Conservation (phyloP, 352 stramenopile species). For the Phytopythium vexans region DNA sequence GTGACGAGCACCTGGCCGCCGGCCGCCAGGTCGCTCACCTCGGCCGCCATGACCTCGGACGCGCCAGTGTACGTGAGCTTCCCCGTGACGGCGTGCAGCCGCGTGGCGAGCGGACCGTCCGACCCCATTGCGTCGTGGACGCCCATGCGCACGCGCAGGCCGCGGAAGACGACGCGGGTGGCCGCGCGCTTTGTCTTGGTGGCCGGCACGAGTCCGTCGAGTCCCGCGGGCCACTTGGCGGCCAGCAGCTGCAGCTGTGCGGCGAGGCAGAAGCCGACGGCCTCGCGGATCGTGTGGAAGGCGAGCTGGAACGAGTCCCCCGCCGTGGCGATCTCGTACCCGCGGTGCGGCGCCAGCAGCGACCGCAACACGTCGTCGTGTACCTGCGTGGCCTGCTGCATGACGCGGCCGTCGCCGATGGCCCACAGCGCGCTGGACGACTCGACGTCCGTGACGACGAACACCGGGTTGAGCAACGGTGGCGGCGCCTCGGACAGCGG, state of each 20-base stretch:
- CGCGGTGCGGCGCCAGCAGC: slow-evolving; percentile 34
- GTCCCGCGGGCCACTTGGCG: slow-evolving; percentile 53
- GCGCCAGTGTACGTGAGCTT: slow-evolving; percentile 48
- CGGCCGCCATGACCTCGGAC: slow-evolving; percentile 42
- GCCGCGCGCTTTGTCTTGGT: slow-evolving; percentile 31
- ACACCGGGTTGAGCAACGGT: slow-evolving; percentile 19
- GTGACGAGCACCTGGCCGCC: slow-evolving; percentile 55
- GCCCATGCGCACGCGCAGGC: slow-evolving; percentile 48
- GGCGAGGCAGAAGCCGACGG: slow-evolving; percentile 48
- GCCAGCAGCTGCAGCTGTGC: slow-evolving; percentile 49
- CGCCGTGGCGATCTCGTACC: slow-evolving; percentile 73
- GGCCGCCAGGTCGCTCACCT: slow-evolving; percentile 41
- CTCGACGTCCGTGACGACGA: slow-evolving; percentile 39
- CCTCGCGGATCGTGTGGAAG: slow-evolving; percentile 65
- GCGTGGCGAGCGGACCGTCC: slow-evolving; percentile 29
- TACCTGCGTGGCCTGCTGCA: slow-evolving; percentile 37
- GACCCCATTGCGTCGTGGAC: slow-evolving; percentile 41
- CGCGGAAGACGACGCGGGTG: slow-evolving; percentile 35
- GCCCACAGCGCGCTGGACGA: slow-evolving; percentile 31
- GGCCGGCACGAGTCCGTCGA: slow-evolving; percentile 39
- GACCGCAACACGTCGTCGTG: slow-evolving; percentile 42
- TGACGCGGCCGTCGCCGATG: slow-evolving; percentile 33
- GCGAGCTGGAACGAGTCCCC: slow-evolving; percentile 70
- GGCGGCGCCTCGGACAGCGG: slow-evolving; percentile 7
- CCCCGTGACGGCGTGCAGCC: slow-evolving; percentile 41